Conservation (phyloP, 257 asterid species). For the Solanum dulcamara region DNA sequence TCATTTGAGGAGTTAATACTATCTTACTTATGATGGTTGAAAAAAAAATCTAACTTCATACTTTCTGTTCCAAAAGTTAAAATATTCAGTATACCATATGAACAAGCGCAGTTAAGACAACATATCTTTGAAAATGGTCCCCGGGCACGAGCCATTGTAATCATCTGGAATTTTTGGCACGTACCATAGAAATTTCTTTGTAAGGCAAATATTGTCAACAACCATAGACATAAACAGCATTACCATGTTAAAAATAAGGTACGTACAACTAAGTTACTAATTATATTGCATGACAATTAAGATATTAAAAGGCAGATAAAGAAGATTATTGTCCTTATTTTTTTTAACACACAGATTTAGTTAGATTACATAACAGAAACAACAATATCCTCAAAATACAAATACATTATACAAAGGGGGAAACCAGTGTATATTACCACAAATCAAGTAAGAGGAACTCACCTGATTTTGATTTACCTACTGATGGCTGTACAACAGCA, state of each 20-base stretch:
- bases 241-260: background rate
- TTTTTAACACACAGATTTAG: background rate
- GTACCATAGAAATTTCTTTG: background rate
- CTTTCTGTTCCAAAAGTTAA: background rate
- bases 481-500: conserved; percentile 82
- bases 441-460: background rate
- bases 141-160: background rate
- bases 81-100: background rate
- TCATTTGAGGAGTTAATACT: background rate
- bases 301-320: background rate
- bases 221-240: background rate
- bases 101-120: background rate
- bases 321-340: background rate
- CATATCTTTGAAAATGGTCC: background rate
- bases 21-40: background rate
- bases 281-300: background rate
- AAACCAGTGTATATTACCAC: background rate
- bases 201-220: background rate
- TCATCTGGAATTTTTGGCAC: background rate
- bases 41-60: background rate
- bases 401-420: background rate
- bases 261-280: background rate
- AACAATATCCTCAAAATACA: background rate
- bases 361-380: background rate
- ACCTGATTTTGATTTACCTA: conserved; percentile 75